phyloP scores from a whole-genome alignment of 192 early-diverging fungal species.

The Coemansia sp. region DNA sequence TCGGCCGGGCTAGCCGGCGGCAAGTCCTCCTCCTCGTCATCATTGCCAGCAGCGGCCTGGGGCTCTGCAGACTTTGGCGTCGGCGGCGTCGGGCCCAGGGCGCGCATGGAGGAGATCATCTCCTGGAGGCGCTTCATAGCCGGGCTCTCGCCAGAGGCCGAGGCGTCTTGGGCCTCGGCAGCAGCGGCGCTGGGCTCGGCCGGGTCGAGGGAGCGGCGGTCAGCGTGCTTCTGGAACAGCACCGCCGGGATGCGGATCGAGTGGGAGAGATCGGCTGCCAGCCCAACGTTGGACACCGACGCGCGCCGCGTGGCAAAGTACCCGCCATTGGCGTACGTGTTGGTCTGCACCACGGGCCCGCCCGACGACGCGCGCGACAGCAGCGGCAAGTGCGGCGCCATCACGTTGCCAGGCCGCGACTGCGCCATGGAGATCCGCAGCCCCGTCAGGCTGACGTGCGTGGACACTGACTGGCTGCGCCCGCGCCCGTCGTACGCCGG shows the following conservation, averaged over 20 bases:
- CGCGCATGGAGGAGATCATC: conserved; percentile 52
- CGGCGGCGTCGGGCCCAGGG: background rate
- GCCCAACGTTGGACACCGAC: conserved; percentile 39
- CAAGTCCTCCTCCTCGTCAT: background rate
- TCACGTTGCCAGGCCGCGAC: conserved; percentile 40
- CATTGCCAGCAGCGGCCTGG: background rate
- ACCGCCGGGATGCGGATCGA: conserved; percentile 52
- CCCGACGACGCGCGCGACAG: conserved; percentile 7
- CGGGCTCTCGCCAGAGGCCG: conserved; percentile 13
- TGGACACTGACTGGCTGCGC: conserved; percentile 40
- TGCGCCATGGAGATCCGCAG: conserved; percentile 39
- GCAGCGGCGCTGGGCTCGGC: background rate
- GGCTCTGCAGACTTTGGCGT: conserved; percentile 1
- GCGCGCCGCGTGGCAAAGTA: conserved; percentile 55
- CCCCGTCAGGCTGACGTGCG: conserved; percentile 29
- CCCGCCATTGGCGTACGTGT: conserved; percentile 33
- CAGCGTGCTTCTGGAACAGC: conserved; percentile 44
- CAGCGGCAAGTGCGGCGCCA: conserved; percentile 32
- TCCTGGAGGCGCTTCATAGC: conserved; percentile 52
- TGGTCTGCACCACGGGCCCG: conserved; percentile 5
- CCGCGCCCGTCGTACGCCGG: conserved; percentile 14
- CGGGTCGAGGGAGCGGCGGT: background rate
- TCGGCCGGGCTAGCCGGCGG: background rate
- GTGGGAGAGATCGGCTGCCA: conserved; percentile 50
- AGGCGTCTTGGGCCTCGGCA: background rate